A percentile compares a stretch with the other conserved stretches of the same genome.
Evolutionary conservation across 306 rosid genomes (phyloP).

Genomic region (Prunus persica): Prunus_persica_NCBIv2 NC_034013.1:13692501-13693000

Average conservation of each 20-base stretch:
- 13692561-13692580: not conserved
- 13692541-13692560: not conserved
- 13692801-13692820: not conserved
- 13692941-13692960: slow-evolving; percentile 24
- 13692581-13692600: not conserved
- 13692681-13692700: not conserved
- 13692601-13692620: not conserved
- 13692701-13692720: not conserved
- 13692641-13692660: not conserved
- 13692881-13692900: not conserved
- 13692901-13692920: not conserved
- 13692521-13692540: slow-evolving; percentile 1
- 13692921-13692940: slow-evolving; percentile 3
- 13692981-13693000: slow-evolving; percentile 98
- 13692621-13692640: not conserved
- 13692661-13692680: not conserved
- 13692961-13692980: slow-evolving; percentile 87
- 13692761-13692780: not conserved
- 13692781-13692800: not conserved
- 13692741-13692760: not conserved
- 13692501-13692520: slow-evolving; percentile 55
- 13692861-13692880: slow-evolving; percentile 2
- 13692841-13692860: not conserved
- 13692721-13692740: not conserved
- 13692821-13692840: not conserved